phyloP scores from a whole-genome alignment of 2,329 filamentous ascomycete genomes.

The Leptosphaerulina australis region DNA sequence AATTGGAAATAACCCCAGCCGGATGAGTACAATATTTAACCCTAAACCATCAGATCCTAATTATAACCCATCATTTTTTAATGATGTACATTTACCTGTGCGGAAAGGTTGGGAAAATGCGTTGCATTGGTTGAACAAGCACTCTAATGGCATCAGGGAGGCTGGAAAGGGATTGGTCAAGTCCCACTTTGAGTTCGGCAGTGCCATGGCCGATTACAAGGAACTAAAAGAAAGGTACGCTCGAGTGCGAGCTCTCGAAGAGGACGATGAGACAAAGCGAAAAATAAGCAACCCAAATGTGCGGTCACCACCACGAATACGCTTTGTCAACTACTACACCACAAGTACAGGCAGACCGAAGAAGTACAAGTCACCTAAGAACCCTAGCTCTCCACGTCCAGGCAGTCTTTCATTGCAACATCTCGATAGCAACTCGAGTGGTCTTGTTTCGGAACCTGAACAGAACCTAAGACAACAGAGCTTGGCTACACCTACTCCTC shows the following conservation, averaged over 20 bases:
- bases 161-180: constrained; percentile 76
- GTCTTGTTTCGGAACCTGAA: constrained; percentile 21
- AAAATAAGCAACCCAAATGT: constrained; percentile 38
- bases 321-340: constrained; percentile 91
- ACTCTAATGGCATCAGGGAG: constrained; percentile 72
- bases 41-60: constrained; percentile 60
- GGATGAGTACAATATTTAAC: constrained; percentile 47
- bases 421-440: constrained; percentile 14
- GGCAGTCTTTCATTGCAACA: constrained; percentile 1
- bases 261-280: constrained; percentile 61
- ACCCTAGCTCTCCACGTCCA: constrained; percentile 24
- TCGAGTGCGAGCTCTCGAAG: constrained; percentile 72
- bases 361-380: constrained; percentile 47
- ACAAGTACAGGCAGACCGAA: constrained; percentile 72
- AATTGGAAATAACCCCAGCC: constrained; percentile 32
- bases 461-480: constrained; percentile 1
- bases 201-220: constrained; percentile 76
- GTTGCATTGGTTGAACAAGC: constrained; percentile 80
- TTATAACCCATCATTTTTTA: constrained; percentile 76
- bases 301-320: constrained; percentile 60
- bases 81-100: constrained; percentile 73
- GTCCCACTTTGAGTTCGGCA: constrained; percentile 83
- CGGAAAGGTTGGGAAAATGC: constrained; percentile 71
- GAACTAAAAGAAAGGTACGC: constrained; percentile 73
- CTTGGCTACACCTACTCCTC: constrained; percentile 17